phyloP scores from a whole-genome alignment of 768 basidiomycete genomes.

The Cyclocybe cylindracea region DNA sequence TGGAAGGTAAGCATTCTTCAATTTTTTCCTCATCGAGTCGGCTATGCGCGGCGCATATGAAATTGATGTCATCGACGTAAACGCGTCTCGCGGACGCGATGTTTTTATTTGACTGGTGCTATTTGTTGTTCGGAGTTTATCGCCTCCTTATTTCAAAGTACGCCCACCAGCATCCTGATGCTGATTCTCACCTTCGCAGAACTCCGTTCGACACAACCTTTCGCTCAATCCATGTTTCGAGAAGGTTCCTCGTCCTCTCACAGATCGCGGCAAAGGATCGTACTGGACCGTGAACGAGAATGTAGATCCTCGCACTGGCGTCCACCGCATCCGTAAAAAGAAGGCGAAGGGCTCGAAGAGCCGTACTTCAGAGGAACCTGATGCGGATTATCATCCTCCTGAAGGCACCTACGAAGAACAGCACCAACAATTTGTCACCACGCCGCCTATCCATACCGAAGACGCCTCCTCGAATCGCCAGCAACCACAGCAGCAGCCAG shows the following conservation, averaged over 20 bases:
- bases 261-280: conserved; percentile 87
- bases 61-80: conserved; percentile 9
- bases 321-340: conserved; percentile 88
- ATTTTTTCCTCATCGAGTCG: conserved; percentile 15
- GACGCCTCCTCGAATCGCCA: conserved; percentile 63
- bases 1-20: conserved; percentile 71
- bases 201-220: conserved; percentile 88
- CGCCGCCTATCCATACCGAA: conserved; percentile 58
- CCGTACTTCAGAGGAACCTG: conserved; percentile 57
- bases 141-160: conserved; percentile 30
- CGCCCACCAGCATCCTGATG: conserved; percentile 26
- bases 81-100: conserved; percentile 56
- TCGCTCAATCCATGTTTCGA: conserved; percentile 91
- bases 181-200: conserved; percentile 44
- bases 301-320: conserved; percentile 86
- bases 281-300: conserved; percentile 94
- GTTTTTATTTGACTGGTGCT: conserved; percentile 66
- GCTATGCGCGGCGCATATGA: conserved; percentile 10
- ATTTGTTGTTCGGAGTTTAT: conserved; percentile 55
- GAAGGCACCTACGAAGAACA: conserved; percentile 57
- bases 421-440: conserved; percentile 54
- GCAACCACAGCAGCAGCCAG: conserved; percentile 32
- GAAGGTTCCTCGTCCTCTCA: conserved; percentile 88
- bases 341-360: conserved; percentile 61
- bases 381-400: conserved; percentile 64